phyloP scores from a whole-genome alignment of 1,284 basidiomycete species.

The Ganoderma sp. region DNA sequence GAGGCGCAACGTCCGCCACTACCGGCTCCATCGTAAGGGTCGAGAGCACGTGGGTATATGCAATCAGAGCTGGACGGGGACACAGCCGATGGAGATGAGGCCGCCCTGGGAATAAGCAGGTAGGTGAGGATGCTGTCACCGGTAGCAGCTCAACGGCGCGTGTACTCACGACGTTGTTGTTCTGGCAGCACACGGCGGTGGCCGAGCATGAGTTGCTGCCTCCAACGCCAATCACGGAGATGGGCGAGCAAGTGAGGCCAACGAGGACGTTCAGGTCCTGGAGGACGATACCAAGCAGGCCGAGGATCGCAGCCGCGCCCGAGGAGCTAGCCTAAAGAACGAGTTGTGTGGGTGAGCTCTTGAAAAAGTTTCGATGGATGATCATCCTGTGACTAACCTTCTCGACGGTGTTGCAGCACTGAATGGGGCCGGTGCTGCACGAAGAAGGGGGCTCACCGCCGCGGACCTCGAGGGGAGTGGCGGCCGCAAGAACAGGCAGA shows the following conservation, averaged over 20 bases:
- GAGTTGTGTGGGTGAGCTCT: background rate
- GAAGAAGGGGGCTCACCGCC: slow-evolving; percentile 10
- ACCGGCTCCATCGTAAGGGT: background rate
- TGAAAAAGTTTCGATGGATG: background rate
- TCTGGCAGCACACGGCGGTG: slow-evolving; percentile 33
- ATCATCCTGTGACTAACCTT: slow-evolving; percentile 20
- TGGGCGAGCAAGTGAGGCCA: slow-evolving; percentile 35
- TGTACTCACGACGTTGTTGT: slow-evolving; percentile 34
- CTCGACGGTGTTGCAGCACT: slow-evolving; percentile 36
- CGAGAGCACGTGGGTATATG: background rate
- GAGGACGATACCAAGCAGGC: slow-evolving; percentile 32
- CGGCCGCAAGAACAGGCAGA: slow-evolving; percentile 39
- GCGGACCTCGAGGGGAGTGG: slow-evolving; percentile 33
- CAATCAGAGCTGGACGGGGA: slow-evolving; percentile 31
- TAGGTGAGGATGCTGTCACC: background rate
- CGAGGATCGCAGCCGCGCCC: slow-evolving; percentile 15
- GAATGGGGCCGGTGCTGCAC: slow-evolving; percentile 32
- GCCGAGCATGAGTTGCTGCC: slow-evolving; percentile 23
- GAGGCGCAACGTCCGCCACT: background rate
- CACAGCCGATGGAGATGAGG: slow-evolving; percentile 36
- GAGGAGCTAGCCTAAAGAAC: slow-evolving; percentile 9
- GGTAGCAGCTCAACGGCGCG: background rate
- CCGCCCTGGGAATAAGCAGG: slow-evolving; percentile 24
- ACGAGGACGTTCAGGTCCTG: slow-evolving; percentile 27
- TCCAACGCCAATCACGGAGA: slow-evolving; percentile 31